A percentile compares a stretch with the other conserved stretches of the same genome.
Evolutionary conservation across 1,284 basidiomycete species (phyloP).

Genomic region (Puccinia polysora): DNA sequence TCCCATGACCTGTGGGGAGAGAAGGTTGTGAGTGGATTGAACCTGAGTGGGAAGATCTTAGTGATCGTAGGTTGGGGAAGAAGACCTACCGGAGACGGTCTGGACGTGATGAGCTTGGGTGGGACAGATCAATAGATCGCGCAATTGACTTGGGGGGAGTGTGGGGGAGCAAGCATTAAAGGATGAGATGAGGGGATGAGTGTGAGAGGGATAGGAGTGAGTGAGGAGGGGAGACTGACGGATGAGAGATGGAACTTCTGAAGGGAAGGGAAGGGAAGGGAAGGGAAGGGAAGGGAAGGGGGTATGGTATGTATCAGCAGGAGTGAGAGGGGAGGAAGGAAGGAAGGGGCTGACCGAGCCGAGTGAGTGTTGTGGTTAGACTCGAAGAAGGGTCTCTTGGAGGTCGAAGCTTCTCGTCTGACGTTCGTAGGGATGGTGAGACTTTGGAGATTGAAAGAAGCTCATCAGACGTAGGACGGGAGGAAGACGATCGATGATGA

Average conservation of each 20-base stretch:
- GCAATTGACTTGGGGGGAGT: slow-evolving; percentile 23
- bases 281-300: not conserved
- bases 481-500: too few species aligned
- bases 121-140: slow-evolving; percentile 42
- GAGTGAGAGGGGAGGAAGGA: not conserved
- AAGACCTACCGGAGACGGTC: slow-evolving; percentile 28
- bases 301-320: not conserved
- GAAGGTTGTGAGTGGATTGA: not conserved
- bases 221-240: not conserved
- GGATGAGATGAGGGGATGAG: not conserved
- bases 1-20: slow-evolving; percentile 16
- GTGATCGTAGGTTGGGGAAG: not conserved
- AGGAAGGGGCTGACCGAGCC: not conserved
- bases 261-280: not conserved
- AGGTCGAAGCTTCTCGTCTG: slow-evolving; percentile 33
- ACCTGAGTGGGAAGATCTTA: not conserved
- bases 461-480: too few species aligned
- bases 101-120: slow-evolving; percentile 40
- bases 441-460: too few species aligned
- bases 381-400: slow-evolving; percentile 33
- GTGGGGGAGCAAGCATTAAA: not conserved
- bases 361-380: slow-evolving; percentile 17
- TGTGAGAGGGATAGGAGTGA: not conserved
- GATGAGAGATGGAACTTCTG: slow-evolving; percentile 31
- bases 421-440: slow-evolving; percentile 15